Conservation (phyloP, 2,329 filamentous ascomycete species). For the Raffaelea deltoideospora region DNA sequence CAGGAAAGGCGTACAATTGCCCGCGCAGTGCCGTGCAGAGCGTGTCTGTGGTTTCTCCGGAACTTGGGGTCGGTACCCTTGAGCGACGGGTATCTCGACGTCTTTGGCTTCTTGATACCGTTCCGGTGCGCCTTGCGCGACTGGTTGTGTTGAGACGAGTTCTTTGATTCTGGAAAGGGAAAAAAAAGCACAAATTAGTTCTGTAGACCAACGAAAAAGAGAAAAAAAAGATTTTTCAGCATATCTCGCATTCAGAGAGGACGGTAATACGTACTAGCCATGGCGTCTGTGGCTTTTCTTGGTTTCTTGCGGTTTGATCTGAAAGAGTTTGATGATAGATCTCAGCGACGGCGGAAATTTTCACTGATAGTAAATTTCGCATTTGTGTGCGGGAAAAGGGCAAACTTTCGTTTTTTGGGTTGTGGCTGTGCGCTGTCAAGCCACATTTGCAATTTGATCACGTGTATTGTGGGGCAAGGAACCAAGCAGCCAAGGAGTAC, state of each 20-base stretch:
- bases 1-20: constrained; percentile 57
- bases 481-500: too few species aligned
- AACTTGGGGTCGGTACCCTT: constrained; percentile 99
- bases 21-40: constrained; percentile 96
- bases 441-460: constrained; percentile 3
- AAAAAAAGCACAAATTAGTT: too few species aligned
- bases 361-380: too few species aligned
- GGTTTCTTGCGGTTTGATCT: constrained; percentile 4
- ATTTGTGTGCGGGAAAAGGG: constrained; percentile 12
- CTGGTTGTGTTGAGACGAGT: constrained; percentile 99
- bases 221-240: too few species aligned
- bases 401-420: background rate
- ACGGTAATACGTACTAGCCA: constrained; percentile 47
- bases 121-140: constrained; percentile 98
- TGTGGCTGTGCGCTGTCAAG: constrained; percentile 6
- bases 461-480: too few species aligned
- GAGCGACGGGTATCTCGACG: constrained; percentile 94
- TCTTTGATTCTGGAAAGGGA: constrained; percentile 74
- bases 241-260: background rate
- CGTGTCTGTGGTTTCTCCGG: constrained; percentile 99
- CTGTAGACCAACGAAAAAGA: too few species aligned
- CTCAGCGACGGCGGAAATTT: too few species aligned
- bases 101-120: constrained; percentile 99
- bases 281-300: constrained; percentile 35
- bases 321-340: too few species aligned